A percentile compares a stretch with the other conserved stretches of the same genome.
These are phyloP conservation scores for Sistotremastrum suecicum DNA, from an alignment of 768 basidiomycete genomes.

Conservation along the genomic window DNA sequence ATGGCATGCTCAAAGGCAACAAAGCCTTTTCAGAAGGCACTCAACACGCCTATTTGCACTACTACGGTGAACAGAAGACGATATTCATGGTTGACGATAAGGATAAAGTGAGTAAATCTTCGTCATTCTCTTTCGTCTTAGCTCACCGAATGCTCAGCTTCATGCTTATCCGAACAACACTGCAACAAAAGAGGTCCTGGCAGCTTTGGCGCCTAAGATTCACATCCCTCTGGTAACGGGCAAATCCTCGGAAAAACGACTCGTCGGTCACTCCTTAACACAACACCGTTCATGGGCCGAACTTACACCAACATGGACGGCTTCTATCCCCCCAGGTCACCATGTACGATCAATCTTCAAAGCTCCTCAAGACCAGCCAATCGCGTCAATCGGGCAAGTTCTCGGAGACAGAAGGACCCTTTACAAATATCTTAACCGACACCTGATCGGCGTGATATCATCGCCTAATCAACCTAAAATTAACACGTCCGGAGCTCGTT, in stretches of 20 bases:
- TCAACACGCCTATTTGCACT: slow-evolving; percentile 44
- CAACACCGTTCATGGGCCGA: slow-evolving; percentile 29
- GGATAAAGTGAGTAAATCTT: slow-evolving; percentile 41
- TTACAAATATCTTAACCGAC: slow-evolving; percentile 90
- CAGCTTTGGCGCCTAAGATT: slow-evolving; percentile 27
- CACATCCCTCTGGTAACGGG: slow-evolving; percentile 43
- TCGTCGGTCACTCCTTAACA: slow-evolving; percentile 34
- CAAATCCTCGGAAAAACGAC: slow-evolving; percentile 24
- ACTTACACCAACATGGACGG: slow-evolving; percentile 48
- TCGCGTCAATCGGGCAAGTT: slow-evolving; percentile 75
- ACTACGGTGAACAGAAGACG: slow-evolving; percentile 26
- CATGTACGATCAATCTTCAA: slow-evolving; percentile 38
- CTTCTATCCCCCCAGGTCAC: slow-evolving; percentile 42
- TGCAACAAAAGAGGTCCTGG: slow-evolving; percentile 28
- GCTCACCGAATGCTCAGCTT: slow-evolving; percentile 23
- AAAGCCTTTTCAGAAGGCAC: slow-evolving; percentile 47
- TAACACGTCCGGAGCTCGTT: slow-evolving; percentile 17
- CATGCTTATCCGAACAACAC: slow-evolving; percentile 54
- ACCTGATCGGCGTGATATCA: slow-evolving; percentile 56
- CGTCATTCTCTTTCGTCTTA: background rate
- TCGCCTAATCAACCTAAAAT: slow-evolving; percentile 8
- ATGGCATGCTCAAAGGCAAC: slow-evolving; percentile 36
- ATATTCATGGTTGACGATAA: slow-evolving; percentile 63
- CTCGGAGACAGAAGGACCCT: slow-evolving; percentile 77
- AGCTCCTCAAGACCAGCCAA: slow-evolving; percentile 28